These are phyloP conservation scores for Alternaria alternata DNA, from an alignment of 2,329 filamentous ascomycete species.

Conservation along the genomic window DNA sequence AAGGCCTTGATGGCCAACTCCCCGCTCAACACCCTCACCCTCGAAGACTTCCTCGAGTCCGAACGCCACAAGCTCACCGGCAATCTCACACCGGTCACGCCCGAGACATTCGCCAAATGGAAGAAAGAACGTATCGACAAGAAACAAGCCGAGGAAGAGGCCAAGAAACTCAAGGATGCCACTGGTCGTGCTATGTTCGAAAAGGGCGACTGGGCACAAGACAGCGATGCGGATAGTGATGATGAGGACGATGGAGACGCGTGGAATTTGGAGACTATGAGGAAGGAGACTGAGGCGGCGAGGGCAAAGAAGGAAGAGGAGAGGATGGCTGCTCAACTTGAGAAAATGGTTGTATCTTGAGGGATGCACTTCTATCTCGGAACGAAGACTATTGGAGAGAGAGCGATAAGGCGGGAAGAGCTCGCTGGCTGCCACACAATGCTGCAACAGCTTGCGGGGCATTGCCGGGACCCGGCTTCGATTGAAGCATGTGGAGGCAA, in stretches of 20 bases:
- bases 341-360: slow-evolving; percentile 33
- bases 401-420: slow-evolving; percentile 13
- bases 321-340: slow-evolving; percentile 52
- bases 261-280: slow-evolving; percentile 84
- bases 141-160: slow-evolving; percentile 93
- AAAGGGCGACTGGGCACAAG: slow-evolving; percentile 87
- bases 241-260: slow-evolving; percentile 67
- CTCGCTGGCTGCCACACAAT: slow-evolving; percentile 33
- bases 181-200: slow-evolving; percentile 96
- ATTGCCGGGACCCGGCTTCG: slow-evolving; percentile 14
- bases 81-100: slow-evolving; percentile 89
- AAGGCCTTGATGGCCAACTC: slow-evolving; percentile 97
- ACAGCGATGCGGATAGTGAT: slow-evolving; percentile 61
- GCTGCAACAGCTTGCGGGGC: slow-evolving; percentile 47
- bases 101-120: slow-evolving; percentile 94
- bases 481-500: slow-evolving; percentile 1
- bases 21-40: slow-evolving; percentile 88
- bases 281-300: slow-evolving; percentile 83
- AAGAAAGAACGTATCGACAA: slow-evolving; percentile 94
- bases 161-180: slow-evolving; percentile 89
- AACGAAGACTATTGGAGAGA: background rate
- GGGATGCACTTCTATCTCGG: background rate
- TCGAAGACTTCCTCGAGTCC: slow-evolving; percentile 96
- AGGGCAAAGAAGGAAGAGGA: slow-evolving; percentile 81
- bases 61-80: slow-evolving; percentile 96